These are phyloP conservation scores for Neolentinus lepideus DNA, from an alignment of 1,284 basidiomycete genomes.

Conservation along the genomic window DNA sequence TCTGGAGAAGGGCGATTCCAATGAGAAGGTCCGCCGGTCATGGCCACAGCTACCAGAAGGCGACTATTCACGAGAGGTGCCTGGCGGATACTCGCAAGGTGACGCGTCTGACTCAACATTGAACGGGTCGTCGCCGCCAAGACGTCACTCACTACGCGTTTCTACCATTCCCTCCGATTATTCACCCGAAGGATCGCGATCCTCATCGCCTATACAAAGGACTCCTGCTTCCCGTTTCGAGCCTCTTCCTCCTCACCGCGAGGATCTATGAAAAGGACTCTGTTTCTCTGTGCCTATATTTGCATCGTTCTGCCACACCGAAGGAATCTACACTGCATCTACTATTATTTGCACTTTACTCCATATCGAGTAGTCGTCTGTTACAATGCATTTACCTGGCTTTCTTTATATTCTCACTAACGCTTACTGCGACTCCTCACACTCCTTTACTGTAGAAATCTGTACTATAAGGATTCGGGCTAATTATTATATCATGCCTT, in stretches of 20 bases:
- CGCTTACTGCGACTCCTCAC: not conserved
- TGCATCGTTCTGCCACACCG: not conserved
- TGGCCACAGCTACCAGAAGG: not conserved
- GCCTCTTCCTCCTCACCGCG: not conserved
- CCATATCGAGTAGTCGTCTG: not conserved
- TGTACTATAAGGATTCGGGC: not conserved
- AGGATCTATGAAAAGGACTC: not conserved
- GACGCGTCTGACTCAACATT: not conserved
- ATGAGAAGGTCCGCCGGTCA: not conserved
- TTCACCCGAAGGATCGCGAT: not conserved
- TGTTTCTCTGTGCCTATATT: not conserved
- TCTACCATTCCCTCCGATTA: not conserved
- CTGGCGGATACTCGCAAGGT: not conserved
- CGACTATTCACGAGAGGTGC: too few relatives aligned
- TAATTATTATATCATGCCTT: not conserved
- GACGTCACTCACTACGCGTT: not conserved
- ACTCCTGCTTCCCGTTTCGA: not conserved
- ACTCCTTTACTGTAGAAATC: not conserved
- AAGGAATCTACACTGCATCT: not conserved
- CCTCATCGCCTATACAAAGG: not conserved
- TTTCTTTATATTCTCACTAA: not conserved
- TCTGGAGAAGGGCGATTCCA: constrained; percentile 11
- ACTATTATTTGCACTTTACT: not conserved
- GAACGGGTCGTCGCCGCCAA: not conserved
- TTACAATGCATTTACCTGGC: not conserved